Conservation (phyloP, 768 basidiomycete genomes). For the Pleurotus salmoneostramineus region DNA sequence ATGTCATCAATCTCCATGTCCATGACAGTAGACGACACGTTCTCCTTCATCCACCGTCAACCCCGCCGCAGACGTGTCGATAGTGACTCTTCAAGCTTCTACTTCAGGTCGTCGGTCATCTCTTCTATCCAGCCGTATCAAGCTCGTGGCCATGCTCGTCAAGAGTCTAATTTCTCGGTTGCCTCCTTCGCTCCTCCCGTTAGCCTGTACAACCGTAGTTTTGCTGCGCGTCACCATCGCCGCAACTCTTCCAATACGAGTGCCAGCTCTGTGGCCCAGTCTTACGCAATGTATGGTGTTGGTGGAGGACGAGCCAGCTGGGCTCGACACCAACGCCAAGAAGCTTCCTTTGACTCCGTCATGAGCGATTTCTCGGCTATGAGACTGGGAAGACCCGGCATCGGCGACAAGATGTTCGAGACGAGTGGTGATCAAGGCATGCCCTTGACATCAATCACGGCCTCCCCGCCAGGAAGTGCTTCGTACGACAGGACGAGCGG, state of each 20-base stretch:
- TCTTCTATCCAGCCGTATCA: slow-evolving; percentile 23
- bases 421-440: slow-evolving; percentile 44
- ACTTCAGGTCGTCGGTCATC: slow-evolving; percentile 46
- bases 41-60: slow-evolving; percentile 49
- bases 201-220: slow-evolving; percentile 70
- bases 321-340: slow-evolving; percentile 48
- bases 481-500: slow-evolving; percentile 16
- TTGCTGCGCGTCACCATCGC: slow-evolving; percentile 33
- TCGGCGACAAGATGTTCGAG: slow-evolving; percentile 89
- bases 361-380: slow-evolving; percentile 58
- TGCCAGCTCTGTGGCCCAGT: slow-evolving; percentile 51
- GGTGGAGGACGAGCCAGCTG: slow-evolving; percentile 55
- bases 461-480: slow-evolving; percentile 53
- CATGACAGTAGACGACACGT: slow-evolving; percentile 69
- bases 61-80: slow-evolving; percentile 54
- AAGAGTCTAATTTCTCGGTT: slow-evolving; percentile 59
- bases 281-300: slow-evolving; percentile 50
- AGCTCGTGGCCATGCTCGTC: slow-evolving; percentile 49
- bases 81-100: slow-evolving; percentile 77
- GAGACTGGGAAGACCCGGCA: slow-evolving; percentile 62
- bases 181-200: slow-evolving; percentile 59
- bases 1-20: slow-evolving; percentile 54
- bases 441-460: slow-evolving; percentile 60
- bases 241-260: slow-evolving; percentile 59
- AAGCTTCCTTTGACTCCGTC: slow-evolving; percentile 61